Evolutionary conservation across 2,329 filamentous ascomycete species (phyloP), one percentile per base, ranked within the genome.

Genomic region (Pseudocercospora fijiensis): DNA sequence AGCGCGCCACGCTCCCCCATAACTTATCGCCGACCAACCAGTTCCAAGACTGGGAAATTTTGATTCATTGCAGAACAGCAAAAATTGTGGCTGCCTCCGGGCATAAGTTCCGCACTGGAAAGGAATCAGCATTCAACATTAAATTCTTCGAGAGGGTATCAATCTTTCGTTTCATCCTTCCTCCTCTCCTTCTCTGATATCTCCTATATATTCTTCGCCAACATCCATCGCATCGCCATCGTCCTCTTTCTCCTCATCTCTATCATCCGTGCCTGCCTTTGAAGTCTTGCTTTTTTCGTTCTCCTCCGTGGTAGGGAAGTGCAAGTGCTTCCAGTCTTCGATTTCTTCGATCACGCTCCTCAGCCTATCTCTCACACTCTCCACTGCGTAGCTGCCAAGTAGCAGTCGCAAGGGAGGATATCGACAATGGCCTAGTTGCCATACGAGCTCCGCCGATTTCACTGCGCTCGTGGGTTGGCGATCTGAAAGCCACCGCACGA

Each of bases 401-500:
- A 97, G 80, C 63, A 99, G 78, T 33, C 95, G 82, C 67, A 98
- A 76, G 0, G 95, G 95, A 57, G 95, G 95, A 75, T 92, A 97
- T n/a, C 88, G 89, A 79, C 94, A 98, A 80, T 98, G 95, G 0
- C 89, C 95, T 49, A 98, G 80, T 80, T 97, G 81, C 95, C 95
- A 98, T 6, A 96, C 89, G 62, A 98, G 80, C 80, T 98, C 92
- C 2, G 92, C 92, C 65, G 92, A 94, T 78, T 96, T 96, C 60
- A 96, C 89, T 0, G 92, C 92, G 76, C 91, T 96, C 11, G 92
- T 95, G 4, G 94, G 94, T 77, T 98, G 94, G 66, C 91, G 86
- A 74, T 97, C 92, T 16, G 91, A 91, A 20, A 98, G 82, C 95
- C 95, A 98, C 77, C 96, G 92, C 11, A 98, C 87, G 84, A 98